phyloP scores from a whole-genome alignment of 106 monocot genomes.

The Amphibolis antarctica region DNA sequence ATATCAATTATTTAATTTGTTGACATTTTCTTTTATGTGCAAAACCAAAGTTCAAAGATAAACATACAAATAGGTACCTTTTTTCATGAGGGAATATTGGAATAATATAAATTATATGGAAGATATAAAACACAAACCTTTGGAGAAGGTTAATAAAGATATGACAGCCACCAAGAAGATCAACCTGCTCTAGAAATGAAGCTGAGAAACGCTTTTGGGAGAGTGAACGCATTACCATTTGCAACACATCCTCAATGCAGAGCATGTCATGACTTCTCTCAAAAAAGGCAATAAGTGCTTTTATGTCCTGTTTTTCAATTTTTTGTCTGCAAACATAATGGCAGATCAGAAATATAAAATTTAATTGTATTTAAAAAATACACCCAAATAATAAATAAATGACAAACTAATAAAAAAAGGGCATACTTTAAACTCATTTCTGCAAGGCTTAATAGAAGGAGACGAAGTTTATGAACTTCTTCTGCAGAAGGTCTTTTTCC shows the following conservation, averaged over 20 bases:
- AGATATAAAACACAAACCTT: slow-evolving; percentile 33
- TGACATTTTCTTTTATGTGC: too few relatives aligned
- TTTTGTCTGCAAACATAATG: slow-evolving; percentile 45
- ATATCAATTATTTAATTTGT: too few relatives aligned
- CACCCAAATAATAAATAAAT: neutral
- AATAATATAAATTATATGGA: neutral
- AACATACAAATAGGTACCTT: too few relatives aligned
- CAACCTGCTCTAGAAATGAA: slow-evolving; percentile 82
- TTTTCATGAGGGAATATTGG: neutral
- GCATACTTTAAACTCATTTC: slow-evolving; percentile 83
- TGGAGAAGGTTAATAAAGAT: slow-evolving; percentile 80
- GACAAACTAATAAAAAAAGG: neutral
- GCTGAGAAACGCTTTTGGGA: slow-evolving; percentile 52
- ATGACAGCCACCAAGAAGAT: slow-evolving; percentile 73
- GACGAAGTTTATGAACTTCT: slow-evolving; percentile 84
- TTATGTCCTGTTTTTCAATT: slow-evolving; percentile 58
- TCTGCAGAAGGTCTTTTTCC: slow-evolving; percentile 51
- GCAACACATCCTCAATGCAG: slow-evolving; percentile 92
- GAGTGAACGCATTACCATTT: slow-evolving; percentile 80
- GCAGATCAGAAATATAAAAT: slow-evolving; percentile 3
- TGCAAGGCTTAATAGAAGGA: slow-evolving; percentile 84
- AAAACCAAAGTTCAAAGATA: too few relatives aligned
- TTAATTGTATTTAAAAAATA: neutral
- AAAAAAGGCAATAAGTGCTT: slow-evolving; percentile 64
- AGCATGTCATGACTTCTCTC: slow-evolving; percentile 82